Percentiles rank a stretch among this genome's conserved stretches.
Evolutionary conservation across 768 basidiomycete species (phyloP).

Genomic region (Lentinula sp.): DNA sequence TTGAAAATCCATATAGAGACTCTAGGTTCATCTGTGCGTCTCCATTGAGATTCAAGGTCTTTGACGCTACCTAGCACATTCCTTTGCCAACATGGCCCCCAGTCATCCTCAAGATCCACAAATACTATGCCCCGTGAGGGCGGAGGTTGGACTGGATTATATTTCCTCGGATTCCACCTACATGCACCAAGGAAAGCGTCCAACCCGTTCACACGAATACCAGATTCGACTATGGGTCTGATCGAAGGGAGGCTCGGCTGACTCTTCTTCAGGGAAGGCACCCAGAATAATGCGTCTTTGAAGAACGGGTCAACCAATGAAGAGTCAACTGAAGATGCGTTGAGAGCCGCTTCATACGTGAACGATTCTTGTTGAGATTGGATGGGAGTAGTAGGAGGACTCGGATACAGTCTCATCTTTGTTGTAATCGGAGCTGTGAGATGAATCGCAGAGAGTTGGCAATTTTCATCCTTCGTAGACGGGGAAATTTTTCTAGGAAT

Average conservation of each 20-base stretch:
- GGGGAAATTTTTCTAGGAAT: background rate
- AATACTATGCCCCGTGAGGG: background rate
- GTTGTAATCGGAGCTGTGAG: background rate
- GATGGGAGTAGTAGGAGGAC: background rate
- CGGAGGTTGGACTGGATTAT: background rate
- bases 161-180: background rate
- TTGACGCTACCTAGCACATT: background rate
- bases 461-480: background rate
- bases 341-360: background rate
- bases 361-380: background rate
- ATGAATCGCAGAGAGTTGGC: background rate
- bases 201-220: background rate
- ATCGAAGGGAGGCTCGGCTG: background rate
- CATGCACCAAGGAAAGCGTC: slow-evolving; percentile 1
- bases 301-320: background rate
- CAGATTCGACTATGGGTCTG: background rate
- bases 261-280: background rate
- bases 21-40: background rate
- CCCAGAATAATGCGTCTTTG: slow-evolving; percentile 1
- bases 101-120: background rate
- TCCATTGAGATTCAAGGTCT: background rate
- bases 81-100: background rate
- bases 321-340: background rate
- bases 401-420: background rate
- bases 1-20: background rate